These are phyloP conservation scores for Nicotiana tomentosiformis DNA, from an alignment of 257 asterid species.

Conservation along the genomic window DNA sequence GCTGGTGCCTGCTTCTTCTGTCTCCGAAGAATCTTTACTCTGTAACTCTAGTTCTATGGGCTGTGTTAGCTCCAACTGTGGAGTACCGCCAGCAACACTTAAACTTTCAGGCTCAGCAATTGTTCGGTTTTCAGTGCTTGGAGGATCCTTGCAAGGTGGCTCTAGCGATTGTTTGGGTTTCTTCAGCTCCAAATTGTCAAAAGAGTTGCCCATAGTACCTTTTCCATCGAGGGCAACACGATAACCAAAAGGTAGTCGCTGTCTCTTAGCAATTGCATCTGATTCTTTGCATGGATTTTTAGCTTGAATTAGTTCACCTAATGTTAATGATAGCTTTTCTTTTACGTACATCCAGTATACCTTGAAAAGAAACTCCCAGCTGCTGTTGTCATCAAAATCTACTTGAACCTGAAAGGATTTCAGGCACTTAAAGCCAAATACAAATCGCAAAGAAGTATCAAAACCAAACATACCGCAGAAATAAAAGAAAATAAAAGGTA, in stretches of 20 bases:
- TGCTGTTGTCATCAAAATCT: conserved; percentile 77
- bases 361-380: conserved; percentile 96
- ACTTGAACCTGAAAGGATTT: conserved; percentile 54
- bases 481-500: not conserved
- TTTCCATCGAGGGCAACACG: conserved; percentile 25
- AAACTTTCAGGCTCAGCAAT: conserved; percentile 2
- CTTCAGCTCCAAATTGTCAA: conserved; percentile 36
- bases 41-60: not conserved
- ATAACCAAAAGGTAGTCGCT: conserved; percentile 17
- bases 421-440: not conserved
- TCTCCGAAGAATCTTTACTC: conserved; percentile 10
- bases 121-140: conserved; percentile 4
- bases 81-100: conserved; percentile 11
- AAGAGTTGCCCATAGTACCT: conserved; percentile 20
- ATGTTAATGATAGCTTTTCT: conserved; percentile 52
- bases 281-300: conserved; percentile 45
- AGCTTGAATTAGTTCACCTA: conserved; percentile 64
- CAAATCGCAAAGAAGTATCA: not conserved
- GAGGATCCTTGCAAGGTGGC: conserved; percentile 5
- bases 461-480: not conserved
- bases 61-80: conserved; percentile 31
- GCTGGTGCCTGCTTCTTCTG: conserved; percentile 20
- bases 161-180: conserved; percentile 22
- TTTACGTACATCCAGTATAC: conserved; percentile 72
- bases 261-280: conserved; percentile 31